Evolutionary conservation across 768 basidiomycete species (phyloP).

Genomic region (Collybia sordida): DNA sequence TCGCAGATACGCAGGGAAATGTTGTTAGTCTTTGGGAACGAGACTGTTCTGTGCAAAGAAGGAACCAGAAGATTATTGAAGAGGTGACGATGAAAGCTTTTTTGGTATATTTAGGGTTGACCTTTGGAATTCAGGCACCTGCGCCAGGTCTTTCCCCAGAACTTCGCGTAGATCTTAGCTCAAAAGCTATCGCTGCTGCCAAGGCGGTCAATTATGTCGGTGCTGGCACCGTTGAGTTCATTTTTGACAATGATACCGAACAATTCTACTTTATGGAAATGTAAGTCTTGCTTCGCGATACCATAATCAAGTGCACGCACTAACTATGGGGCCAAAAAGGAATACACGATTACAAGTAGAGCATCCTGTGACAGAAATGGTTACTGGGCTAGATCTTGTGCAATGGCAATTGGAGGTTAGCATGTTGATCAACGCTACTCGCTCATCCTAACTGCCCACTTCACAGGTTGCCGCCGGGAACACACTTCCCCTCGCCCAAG

Average conservation of each 20-base stretch:
- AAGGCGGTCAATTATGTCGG: conserved; percentile 90
- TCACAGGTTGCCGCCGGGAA: conserved; percentile 84
- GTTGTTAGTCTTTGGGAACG: conserved; percentile 95
- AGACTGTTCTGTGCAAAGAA: conserved; percentile 87
- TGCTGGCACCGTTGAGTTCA: conserved; percentile 95
- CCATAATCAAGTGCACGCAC: not conserved
- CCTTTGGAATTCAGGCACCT: conserved; percentile 61
- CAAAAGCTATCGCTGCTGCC: conserved; percentile 91
- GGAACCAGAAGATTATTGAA: conserved; percentile 96
- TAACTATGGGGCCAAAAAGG: conserved; percentile 36
- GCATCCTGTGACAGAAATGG: conserved; percentile 94
- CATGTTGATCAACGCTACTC: not conserved
- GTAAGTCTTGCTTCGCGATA: conserved; percentile 36
- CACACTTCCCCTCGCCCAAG: conserved; percentile 74
- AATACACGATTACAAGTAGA: conserved; percentile 87
- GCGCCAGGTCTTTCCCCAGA: conserved; percentile 84
- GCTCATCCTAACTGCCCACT: not conserved
- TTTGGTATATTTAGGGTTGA: not conserved
- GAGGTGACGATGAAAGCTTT: conserved; percentile 75
- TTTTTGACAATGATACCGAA: conserved; percentile 88
- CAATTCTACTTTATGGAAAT: conserved; percentile 97
- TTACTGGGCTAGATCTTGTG: conserved; percentile 91
- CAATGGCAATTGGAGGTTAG: conserved; percentile 89
- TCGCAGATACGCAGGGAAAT: conserved; percentile 78
- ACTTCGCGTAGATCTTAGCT: conserved; percentile 76